A percentile compares a stretch with the other conserved stretches of the same genome.
phyloP scores from a whole-genome alignment of 495 filamentous ascomycete genomes.

The Penicillium silybi region DNA sequence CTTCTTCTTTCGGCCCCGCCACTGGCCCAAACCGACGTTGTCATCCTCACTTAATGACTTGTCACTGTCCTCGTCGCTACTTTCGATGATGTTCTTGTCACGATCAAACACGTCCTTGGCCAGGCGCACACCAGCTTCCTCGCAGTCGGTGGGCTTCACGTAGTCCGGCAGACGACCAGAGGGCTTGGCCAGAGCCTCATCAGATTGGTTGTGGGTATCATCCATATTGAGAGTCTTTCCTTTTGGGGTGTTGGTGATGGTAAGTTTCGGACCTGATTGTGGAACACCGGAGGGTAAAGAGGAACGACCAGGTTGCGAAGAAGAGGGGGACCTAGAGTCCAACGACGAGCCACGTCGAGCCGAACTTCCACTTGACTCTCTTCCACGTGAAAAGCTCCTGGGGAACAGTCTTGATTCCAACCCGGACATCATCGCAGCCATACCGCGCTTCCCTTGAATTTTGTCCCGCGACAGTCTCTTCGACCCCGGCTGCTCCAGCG shows the following conservation, averaged over 20 bases:
- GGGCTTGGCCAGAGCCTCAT: constrained; percentile 55
- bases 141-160: constrained; percentile 28
- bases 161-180: constrained; percentile 52
- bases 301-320: constrained; percentile 40
- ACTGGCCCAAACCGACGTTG: constrained; percentile 27
- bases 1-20: constrained; percentile 28
- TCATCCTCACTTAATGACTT: constrained; percentile 50
- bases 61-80: constrained; percentile 48
- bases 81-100: constrained; percentile 46
- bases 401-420: constrained; percentile 34
- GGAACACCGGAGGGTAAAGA: constrained; percentile 27
- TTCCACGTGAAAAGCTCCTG: constrained; percentile 34
- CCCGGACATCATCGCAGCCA: constrained; percentile 41
- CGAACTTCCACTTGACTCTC: constrained; percentile 43
- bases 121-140: constrained; percentile 54
- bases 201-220: constrained; percentile 60
- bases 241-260: constrained; percentile 35
- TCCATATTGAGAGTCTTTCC: constrained; percentile 54
- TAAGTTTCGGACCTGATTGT: constrained; percentile 33
- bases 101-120: constrained; percentile 72
- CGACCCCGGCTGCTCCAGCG: background rate
- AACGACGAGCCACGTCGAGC: constrained; percentile 48
- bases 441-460: constrained; percentile 22
- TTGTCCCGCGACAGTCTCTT: constrained; percentile 15
- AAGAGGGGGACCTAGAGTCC: constrained; percentile 58